Evolutionary conservation across 2,329 filamentous ascomycete genomes (phyloP).

Genomic region (Aspergillus ochraceoroseus): DNA sequence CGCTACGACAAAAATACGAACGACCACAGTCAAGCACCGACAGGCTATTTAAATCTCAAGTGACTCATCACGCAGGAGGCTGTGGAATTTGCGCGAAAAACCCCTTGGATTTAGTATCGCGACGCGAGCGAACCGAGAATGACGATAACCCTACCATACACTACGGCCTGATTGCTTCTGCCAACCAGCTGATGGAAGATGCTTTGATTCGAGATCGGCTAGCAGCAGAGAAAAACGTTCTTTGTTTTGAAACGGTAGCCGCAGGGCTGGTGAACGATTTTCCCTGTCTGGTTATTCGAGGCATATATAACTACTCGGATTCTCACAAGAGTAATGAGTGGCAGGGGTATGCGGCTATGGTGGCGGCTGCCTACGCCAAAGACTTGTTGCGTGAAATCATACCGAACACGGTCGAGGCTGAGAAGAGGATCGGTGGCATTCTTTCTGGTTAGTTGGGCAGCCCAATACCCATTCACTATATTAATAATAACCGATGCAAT

Average conservation of each 20-base stretch:
- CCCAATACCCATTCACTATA: no score
- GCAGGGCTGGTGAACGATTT: constrained; percentile 2
- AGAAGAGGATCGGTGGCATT: background rate
- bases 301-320: constrained; percentile 12
- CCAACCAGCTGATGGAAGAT: constrained; percentile 9
- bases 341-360: constrained; percentile 5
- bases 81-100: background rate
- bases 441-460: no score
- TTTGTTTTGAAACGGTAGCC: constrained; percentile 8
- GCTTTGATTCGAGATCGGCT: background rate
- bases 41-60: background rate
- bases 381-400: no score
- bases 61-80: no score
- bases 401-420: background rate
- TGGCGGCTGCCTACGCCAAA: constrained; percentile 7
- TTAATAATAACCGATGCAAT: background rate
- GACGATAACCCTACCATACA: background rate
- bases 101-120: background rate
- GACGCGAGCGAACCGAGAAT: no score
- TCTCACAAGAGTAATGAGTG: constrained; percentile 10
- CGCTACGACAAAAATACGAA: no score
- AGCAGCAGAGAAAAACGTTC: background rate
- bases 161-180: constrained; percentile 15
- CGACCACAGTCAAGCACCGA: no score
- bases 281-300: constrained; percentile 11